These are phyloP conservation scores for Fusarium citri DNA, from an alignment of 2,329 filamentous ascomycete species.

Conservation along the genomic window DNA sequence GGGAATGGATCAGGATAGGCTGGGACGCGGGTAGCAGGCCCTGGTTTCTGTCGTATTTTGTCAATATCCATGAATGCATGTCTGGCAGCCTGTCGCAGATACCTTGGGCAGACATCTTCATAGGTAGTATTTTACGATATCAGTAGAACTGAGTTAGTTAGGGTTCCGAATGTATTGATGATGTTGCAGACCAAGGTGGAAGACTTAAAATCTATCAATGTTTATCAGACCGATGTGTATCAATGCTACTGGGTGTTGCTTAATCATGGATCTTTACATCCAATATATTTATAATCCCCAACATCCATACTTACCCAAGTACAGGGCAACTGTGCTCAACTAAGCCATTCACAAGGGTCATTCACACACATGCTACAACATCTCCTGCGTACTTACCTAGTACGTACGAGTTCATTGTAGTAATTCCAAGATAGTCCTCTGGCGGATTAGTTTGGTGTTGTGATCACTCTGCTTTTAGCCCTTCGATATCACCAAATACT, in stretches of 20 bases:
- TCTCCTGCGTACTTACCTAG: neutral
- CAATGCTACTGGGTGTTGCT: neutral
- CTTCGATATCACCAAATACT: neutral
- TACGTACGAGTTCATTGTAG: neutral
- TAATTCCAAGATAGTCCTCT: neutral
- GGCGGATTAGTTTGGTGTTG: neutral
- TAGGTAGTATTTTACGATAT: neutral
- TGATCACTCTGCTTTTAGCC: neutral
- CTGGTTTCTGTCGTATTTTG: neutral
- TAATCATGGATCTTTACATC: neutral
- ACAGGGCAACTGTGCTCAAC: neutral
- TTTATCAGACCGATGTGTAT: neutral
- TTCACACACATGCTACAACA: neutral
- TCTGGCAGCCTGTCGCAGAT: neutral
- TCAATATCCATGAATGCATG: neutral
- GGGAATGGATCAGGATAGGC: too few species aligned
- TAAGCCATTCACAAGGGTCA: neutral
- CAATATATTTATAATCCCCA: neutral
- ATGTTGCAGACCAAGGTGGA: neutral
- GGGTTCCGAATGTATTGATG: neutral
- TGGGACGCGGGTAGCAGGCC: neutral
- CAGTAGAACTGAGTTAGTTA: neutral
- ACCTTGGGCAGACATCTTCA: neutral
- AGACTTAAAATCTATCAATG: neutral
- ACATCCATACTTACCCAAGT: neutral